Base-by-base conservation (phyloP, 2,329 filamentous ascomycete genomes). In the Cladosporium sp. region DNA sequence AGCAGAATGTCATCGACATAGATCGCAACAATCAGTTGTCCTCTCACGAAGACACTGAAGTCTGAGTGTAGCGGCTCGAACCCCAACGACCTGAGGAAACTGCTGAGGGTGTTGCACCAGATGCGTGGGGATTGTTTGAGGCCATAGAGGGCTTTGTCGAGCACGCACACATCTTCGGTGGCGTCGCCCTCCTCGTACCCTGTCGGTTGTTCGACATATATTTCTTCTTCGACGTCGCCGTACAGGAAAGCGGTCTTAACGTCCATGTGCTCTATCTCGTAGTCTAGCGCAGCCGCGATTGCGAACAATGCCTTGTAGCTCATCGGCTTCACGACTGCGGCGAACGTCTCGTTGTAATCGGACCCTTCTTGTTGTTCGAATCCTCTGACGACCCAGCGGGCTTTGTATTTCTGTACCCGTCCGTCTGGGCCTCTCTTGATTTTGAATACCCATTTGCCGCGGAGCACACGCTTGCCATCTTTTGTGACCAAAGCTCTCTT, bases 211-310 rank as follows among this genome's bases (percentile, higher is more conserved):
- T 60, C 37, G 19, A 67, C 55, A 37, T 62, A 67, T 11, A 68
- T 54, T 6, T 57, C 51, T 34, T 62, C 30, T 7, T 65, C 49
- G 19, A 68, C 56, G 5, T 56, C 38, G 1, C 59, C 54, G 49
- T 68, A 58, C 6, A 68, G 60, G 47, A 68, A 68, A 4, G 64
- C 58, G 1, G 61, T 67, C 47, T 62, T 62, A 29, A 67, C 58
- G 50, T 68, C 60, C 50, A 68, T 65, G 53, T 68, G 56, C 32
- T 66, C 44, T 32, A 64, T 61, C 37, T 64, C 51, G 1, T 56
- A 45, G 37, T 58, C 56, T 2, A 57, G 38, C 6, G 54, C 45
- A 6, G 48, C 53, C 2, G 40, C 54, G 3, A 66, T 54, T 1
- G 58, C 57, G 29, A 68, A 64, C 9, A 66, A 53, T 7, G 57